Evolutionary conservation across 208 protist species (phyloP).

Genomic region (Entamoeba invadens): DNA sequence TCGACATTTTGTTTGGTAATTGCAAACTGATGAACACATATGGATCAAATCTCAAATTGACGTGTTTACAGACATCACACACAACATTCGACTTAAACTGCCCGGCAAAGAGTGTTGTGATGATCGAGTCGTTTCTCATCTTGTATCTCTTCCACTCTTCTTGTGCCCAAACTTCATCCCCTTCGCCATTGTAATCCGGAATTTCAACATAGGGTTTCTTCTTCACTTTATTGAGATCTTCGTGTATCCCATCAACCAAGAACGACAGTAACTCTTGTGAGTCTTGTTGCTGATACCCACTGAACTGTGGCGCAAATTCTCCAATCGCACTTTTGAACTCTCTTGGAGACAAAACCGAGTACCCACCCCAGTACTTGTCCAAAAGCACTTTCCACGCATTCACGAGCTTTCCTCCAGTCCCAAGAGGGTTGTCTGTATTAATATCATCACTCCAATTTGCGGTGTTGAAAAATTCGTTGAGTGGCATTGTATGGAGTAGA

Average conservation of each 20-base stretch:
- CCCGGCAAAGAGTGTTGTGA: constrained; percentile 43
- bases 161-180: constrained; percentile 23
- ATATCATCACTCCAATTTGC: not conserved
- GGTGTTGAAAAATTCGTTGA: not conserved
- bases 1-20: not conserved
- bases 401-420: not conserved
- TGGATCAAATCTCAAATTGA: constrained; percentile 40
- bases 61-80: constrained; percentile 33
- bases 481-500: constrained; percentile 30
- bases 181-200: not conserved
- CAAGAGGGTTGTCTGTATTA: constrained; percentile 1
- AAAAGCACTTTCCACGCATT: not conserved
- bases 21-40: constrained; percentile 30
- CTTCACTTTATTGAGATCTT: constrained; percentile 2
- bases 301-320: constrained; percentile 10
- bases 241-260: constrained; percentile 10
- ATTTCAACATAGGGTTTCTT: not conserved
- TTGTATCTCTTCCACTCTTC: constrained; percentile 29
- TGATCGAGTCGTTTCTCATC: constrained; percentile 30
- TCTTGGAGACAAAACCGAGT: not conserved
- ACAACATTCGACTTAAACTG: constrained; percentile 25
- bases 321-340: constrained; percentile 1
- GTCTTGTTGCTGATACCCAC: constrained; percentile 4
- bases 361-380: not conserved
- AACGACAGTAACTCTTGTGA: not conserved